Conservation (phyloP, 106 monocot genomes). For the Dendrobium nobile region DNA sequence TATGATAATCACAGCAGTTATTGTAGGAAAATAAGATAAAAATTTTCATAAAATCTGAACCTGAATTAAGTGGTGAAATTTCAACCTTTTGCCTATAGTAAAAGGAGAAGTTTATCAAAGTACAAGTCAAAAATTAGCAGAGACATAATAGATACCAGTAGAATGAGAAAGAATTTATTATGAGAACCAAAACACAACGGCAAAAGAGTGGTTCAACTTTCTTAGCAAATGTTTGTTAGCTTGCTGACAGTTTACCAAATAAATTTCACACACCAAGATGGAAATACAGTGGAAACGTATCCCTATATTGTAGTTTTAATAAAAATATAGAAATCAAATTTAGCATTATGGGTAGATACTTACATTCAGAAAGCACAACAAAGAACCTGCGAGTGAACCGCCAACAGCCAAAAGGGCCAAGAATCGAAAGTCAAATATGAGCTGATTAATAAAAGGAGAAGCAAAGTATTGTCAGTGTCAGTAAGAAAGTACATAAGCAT, state of each 20-base stretch:
- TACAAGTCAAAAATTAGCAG: too few species aligned
- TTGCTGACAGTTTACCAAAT: not conserved
- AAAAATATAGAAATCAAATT: not conserved
- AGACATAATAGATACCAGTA: too few species aligned
- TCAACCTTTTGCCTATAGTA: too few species aligned
- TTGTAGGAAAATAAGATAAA: too few species aligned
- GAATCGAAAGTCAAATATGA: slow-evolving; percentile 97
- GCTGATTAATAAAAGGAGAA: slow-evolving; percentile 23
- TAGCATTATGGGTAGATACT: slow-evolving; percentile 4
- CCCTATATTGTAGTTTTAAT: not conserved
- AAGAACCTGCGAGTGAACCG: slow-evolving; percentile 89
- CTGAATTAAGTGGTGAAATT: too few species aligned
- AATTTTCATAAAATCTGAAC: too few species aligned
- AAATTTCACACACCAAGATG: not conserved
- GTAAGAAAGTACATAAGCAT: not conserved
- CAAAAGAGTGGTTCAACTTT: too few species aligned
- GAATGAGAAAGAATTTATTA: too few species aligned
- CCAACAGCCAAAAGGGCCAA: slow-evolving; percentile 90
- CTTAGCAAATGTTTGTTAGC: too few species aligned
- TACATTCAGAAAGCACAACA: slow-evolving; percentile 95
- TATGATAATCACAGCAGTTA: too few species aligned
- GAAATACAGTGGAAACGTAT: not conserved
- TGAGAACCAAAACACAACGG: too few species aligned
- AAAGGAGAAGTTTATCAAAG: too few species aligned
- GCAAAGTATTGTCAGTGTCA: not conserved